These are phyloP conservation scores for Sporothrix globosa DNA, from an alignment of 2,329 filamentous ascomycete genomes.

Conservation along the genomic window DNA sequence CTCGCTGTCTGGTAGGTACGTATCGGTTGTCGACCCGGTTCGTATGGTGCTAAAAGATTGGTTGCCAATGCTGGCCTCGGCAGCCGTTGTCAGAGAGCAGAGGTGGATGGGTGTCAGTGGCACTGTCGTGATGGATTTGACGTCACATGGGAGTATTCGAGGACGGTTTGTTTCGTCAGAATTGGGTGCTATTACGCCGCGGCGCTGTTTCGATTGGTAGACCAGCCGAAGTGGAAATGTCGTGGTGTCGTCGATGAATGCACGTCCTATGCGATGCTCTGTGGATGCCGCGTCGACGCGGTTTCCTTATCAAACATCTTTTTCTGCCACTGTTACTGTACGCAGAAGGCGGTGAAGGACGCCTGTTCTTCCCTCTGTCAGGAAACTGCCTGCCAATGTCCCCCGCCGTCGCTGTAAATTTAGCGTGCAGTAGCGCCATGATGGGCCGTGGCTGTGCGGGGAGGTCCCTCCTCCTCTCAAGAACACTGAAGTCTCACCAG, in stretches of 20 bases:
- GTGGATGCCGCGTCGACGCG: slow-evolving; percentile 4
- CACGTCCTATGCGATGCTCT: neutral
- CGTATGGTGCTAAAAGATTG: neutral
- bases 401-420: neutral
- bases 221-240: too few relatives aligned
- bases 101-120: too few relatives aligned
- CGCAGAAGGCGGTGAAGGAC: neutral
- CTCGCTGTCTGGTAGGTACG: neutral
- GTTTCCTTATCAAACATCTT: neutral
- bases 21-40: neutral
- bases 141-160: neutral
- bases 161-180: neutral
- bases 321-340: slow-evolving; percentile 10
- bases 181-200: neutral
- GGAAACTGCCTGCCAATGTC: neutral
- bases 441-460: slow-evolving; percentile 22
- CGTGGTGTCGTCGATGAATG: neutral
- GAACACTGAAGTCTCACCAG: neutral
- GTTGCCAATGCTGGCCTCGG: neutral
- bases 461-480: neutral
- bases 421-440: slow-evolving; percentile 19
- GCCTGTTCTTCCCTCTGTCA: neutral
- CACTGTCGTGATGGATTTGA: neutral
- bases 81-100: neutral
- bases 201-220: neutral